These are phyloP conservation scores for Penicillium sclerotiorum DNA, from an alignment of 2,329 filamentous ascomycete species.

Conservation along the genomic window DNA sequence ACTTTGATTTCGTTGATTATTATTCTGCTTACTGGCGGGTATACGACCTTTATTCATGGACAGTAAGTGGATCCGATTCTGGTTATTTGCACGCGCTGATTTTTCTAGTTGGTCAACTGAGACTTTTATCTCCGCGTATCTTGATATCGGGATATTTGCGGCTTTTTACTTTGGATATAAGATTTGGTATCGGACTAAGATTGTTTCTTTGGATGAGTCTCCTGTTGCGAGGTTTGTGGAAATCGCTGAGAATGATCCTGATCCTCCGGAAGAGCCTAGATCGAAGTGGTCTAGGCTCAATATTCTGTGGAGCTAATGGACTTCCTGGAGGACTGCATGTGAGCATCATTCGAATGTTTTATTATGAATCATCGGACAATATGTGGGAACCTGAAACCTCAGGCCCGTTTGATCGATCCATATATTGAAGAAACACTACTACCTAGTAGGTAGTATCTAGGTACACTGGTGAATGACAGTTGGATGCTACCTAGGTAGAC, in stretches of 20 bases:
- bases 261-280: constrained; percentile 10
- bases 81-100: not conserved
- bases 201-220: constrained; percentile 30
- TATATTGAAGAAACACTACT: no score
- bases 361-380: no score
- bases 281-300: constrained; percentile 9
- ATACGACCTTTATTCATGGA: constrained; percentile 46
- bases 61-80: constrained; percentile 4
- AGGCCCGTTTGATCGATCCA: no score
- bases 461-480: no score
- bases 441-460: no score
- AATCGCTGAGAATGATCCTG: constrained; percentile 18
- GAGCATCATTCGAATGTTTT: no score
- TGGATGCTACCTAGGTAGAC: no score
- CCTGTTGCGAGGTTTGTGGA: constrained; percentile 14
- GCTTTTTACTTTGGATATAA: constrained; percentile 50
- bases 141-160: constrained; percentile 61
- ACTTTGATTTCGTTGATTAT: constrained; percentile 59
- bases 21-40: constrained; percentile 69
- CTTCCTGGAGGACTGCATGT: no score
- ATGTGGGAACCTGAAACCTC: no score
- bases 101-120: constrained; percentile 51
- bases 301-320: constrained; percentile 14
- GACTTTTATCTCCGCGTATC: constrained; percentile 60
- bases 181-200: constrained; percentile 36